These are phyloP conservation scores for Penicillium psychrofluorescens DNA, from an alignment of 495 filamentous ascomycete genomes.

Conservation along the genomic window DNA sequence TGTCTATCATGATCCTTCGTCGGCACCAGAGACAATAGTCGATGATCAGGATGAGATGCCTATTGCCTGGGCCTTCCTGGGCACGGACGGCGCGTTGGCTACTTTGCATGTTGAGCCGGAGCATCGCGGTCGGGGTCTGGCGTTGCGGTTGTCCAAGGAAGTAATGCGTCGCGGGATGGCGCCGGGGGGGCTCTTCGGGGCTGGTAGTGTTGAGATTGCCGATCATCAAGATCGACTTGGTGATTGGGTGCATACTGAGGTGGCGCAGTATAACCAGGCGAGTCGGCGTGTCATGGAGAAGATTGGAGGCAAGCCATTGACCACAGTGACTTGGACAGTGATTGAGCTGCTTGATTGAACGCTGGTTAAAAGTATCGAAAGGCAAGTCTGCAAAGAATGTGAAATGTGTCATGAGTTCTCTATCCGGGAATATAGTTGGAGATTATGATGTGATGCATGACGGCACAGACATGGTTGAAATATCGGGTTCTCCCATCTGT, in stretches of 20 bases:
- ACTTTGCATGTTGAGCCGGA: conserved; percentile 44
- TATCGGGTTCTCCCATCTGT: no score
- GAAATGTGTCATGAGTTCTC: no score
- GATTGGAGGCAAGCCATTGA: conserved; percentile 33
- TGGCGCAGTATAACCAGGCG: conserved; percentile 33
- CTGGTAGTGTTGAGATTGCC: neutral
- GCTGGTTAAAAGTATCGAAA: no score
- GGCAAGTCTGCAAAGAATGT: no score
- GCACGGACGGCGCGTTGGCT: conserved; percentile 37
- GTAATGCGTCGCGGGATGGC: conserved; percentile 26
- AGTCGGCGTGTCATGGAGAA: conserved; percentile 46
- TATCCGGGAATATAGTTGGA: no score
- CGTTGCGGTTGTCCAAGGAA: conserved; percentile 27
- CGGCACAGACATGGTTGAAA: no score
- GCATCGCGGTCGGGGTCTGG: conserved; percentile 39
- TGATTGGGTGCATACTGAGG: conserved; percentile 40
- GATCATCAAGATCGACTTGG: conserved; percentile 4
- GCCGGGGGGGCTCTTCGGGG: conserved; percentile 13
- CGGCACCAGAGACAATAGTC: neutral
- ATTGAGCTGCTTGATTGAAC: conserved; percentile 24
- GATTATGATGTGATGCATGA: no score
- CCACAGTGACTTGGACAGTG: conserved; percentile 32
- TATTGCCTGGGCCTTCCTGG: conserved; percentile 39
- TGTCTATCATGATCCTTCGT: conserved; percentile 17
- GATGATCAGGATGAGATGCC: conserved; percentile 18